Evolutionary conservation across 2,329 filamentous ascomycete species (phyloP).

Genomic region (Penicillium sp.): DNA sequence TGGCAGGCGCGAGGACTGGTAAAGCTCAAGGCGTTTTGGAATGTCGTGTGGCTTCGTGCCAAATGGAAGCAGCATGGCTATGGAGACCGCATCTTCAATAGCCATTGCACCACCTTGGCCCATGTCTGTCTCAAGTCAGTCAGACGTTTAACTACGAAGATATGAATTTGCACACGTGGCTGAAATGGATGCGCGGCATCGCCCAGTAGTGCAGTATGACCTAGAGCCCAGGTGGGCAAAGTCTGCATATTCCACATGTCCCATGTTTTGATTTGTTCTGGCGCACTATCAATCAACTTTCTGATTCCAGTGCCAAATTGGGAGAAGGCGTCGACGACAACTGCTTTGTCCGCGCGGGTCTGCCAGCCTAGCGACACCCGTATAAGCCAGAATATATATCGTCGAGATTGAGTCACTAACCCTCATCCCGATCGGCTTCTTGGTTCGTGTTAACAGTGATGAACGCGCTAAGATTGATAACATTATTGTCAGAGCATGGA

Average conservation of each 20-base stretch:
- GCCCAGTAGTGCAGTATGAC: conserved; percentile 56
- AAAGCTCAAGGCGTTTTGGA: conserved; percentile 15
- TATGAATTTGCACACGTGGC: conserved; percentile 36
- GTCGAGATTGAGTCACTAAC: conserved; percentile 20
- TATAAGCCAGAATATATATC: neutral
- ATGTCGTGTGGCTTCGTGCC: conserved; percentile 18
- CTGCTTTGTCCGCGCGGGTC: conserved; percentile 15
- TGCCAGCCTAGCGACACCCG: conserved; percentile 16
- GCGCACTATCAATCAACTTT: conserved; percentile 32
- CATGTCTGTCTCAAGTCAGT: conserved; percentile 16
- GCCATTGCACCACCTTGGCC: conserved; percentile 35
- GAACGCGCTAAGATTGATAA: conserved; percentile 50
- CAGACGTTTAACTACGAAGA: neutral
- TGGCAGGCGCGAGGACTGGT: conserved; percentile 18
- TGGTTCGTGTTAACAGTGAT: conserved; percentile 29
- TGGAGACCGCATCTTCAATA: conserved; percentile 31
- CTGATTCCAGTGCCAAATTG: conserved; percentile 17
- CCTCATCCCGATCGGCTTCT: neutral
- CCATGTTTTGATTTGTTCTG: conserved; percentile 54
- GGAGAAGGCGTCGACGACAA: conserved; percentile 16
- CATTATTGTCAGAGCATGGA: conserved; percentile 45
- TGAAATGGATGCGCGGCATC: conserved; percentile 68
- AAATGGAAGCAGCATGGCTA: conserved; percentile 26
- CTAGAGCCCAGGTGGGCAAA: conserved; percentile 55
- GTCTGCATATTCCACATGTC: conserved; percentile 60